A percentile compares a stretch with the other conserved stretches of the same genome.
These are phyloP conservation scores for Isoetes engelmannii DNA, from an alignment of 83 land plant species.

Conservation along the genomic window DNA sequence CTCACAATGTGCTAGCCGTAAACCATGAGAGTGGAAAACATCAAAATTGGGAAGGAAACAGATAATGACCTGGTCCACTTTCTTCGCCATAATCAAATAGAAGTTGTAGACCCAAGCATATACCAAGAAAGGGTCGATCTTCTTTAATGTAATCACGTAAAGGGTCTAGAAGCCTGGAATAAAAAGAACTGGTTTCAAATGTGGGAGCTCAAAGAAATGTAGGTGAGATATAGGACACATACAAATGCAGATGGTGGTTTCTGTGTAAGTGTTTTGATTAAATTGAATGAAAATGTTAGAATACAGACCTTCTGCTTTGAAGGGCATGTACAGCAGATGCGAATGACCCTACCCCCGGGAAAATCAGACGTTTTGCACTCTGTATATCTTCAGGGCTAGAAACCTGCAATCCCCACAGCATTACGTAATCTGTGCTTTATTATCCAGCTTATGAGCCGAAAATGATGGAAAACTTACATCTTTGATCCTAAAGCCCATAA, in stretches of 20 bases:
- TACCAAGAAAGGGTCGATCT: constrained; percentile 93
- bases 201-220: too few relatives aligned
- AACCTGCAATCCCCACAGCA: too few relatives aligned
- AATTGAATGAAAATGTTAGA: too few relatives aligned
- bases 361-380: constrained; percentile 26
- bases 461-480: constrained; percentile 66
- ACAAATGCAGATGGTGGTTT: too few relatives aligned
- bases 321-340: constrained; percentile 25
- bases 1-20: too few relatives aligned
- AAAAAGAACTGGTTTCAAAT: too few relatives aligned
- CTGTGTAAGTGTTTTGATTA: too few relatives aligned
- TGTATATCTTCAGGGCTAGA: constrained; percentile 19
- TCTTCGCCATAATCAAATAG: constrained; percentile 92
- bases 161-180: constrained; percentile 81
- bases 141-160: constrained; percentile 57
- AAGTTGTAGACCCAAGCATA: constrained; percentile 92
- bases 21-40: too few relatives aligned
- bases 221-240: too few relatives aligned
- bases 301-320: constrained; percentile 20
- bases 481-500: constrained; percentile 60
- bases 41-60: neutral
- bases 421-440: too few relatives aligned
- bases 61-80: constrained; percentile 60
- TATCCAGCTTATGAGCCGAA: too few relatives aligned
- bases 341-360: constrained; percentile 34